Percentiles rank a stretch among this genome's conserved stretches.
These are phyloP conservation scores for Colletotrichum melonis DNA, from an alignment of 2,329 filamentous ascomycete species.

Conservation along the genomic window DNA sequence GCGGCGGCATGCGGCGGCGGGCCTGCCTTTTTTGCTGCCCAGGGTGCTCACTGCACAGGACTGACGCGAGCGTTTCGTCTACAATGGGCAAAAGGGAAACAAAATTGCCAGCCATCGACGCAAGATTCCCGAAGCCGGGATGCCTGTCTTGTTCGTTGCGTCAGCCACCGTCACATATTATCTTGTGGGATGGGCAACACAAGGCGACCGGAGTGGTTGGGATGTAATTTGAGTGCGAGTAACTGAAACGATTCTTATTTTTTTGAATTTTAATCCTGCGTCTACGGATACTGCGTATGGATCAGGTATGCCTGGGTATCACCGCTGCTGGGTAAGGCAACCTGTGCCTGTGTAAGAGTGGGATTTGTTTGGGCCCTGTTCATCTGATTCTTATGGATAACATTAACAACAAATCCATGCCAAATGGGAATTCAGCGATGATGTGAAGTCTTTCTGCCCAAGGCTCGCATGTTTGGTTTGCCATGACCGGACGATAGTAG, in stretches of 20 bases:
- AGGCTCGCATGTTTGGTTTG: constrained; percentile 14
- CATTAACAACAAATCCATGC: background rate
- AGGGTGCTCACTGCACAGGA: background rate
- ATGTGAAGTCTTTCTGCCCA: constrained; percentile 1
- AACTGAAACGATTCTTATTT: too few relatives aligned
- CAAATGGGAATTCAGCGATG: background rate
- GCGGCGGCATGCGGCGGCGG: background rate
- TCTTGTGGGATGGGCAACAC: too few relatives aligned
- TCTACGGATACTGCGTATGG: too few relatives aligned
- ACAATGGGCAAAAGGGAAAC: background rate
- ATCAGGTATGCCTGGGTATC: background rate
- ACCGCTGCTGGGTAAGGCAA: background rate
- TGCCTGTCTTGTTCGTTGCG: constrained; percentile 19
- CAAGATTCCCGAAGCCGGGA: background rate
- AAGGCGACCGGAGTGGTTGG: too few relatives aligned
- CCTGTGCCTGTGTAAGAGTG: background rate
- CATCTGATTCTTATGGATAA: background rate
- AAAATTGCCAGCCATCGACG: background rate
- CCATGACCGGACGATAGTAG: background rate
- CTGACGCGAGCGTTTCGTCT: constrained; percentile 15
- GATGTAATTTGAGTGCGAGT: too few relatives aligned
- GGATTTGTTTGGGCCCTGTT: background rate
- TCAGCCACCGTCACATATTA: constrained; percentile 17
- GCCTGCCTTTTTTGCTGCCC: background rate
- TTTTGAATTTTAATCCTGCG: too few relatives aligned